Evolutionary conservation across 371 early-diverging fungal species (phyloP), one percentile per base, ranked within the genome.

Genomic region (Mortierella sp.): DNA sequence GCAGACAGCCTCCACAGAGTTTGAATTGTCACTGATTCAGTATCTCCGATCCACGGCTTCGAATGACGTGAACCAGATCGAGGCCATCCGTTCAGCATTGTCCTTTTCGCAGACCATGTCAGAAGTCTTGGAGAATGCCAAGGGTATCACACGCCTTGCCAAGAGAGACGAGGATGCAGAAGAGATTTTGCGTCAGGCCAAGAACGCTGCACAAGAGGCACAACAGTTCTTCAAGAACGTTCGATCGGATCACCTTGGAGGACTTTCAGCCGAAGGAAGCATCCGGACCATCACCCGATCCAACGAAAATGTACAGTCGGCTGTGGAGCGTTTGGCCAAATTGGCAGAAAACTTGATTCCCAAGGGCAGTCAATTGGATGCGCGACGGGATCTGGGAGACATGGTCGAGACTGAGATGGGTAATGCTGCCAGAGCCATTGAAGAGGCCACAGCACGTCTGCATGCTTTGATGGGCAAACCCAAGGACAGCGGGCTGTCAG

Each of bases 381-480:
- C 84, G 16, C 79, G 58, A 45, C 68, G 82, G 48, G 96, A 97
- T 78, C 80, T 98, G 26, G 94, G 93, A 16, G 94, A 95, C 67
- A 81, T 93, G 51, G 97, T 98, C 39, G 98, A 97, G 70, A 83
- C 90, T 61, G 96, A 95, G 80, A 96, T 98, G 98, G 82, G 88
- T 43, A 87, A 89, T 46, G 98, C 98, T 4, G 96, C 96, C 10
- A 83, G 89, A 42, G 94, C 94, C 3, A 97, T 98, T 71, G 95
- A 96, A 74, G 95, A 93, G 49, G 98, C 98, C 7, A 89, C 95
- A 5, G 84, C 86, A 19, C 89, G 92, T 24, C 83, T 98, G 60
- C 89, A 92, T 80, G 89, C 85, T 4, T 82, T 98, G 65, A 84
- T 95, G 82, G 81, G 83, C 63, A 86, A 86, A 60, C 95, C 96